phyloP scores from a whole-genome alignment of 305 asterid species.

The Fraxinus baroniana region DNA sequence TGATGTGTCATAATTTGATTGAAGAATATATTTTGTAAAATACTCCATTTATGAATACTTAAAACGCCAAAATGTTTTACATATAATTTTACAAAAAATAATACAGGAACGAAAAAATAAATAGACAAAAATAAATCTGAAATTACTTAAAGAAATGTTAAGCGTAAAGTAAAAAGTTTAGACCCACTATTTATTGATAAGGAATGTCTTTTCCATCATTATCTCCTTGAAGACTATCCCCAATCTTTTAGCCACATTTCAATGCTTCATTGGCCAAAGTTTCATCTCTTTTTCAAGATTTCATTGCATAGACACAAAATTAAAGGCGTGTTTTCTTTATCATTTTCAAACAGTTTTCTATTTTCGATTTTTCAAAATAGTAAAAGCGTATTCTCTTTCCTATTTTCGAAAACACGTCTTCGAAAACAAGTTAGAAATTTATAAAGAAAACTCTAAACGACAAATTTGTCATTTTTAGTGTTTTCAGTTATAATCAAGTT shows the following conservation, averaged over 20 bases:
- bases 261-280: conserved; percentile 27
- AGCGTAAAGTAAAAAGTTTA: background rate
- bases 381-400: no score
- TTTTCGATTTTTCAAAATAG: no score
- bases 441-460: no score
- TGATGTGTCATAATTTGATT: no score
- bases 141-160: background rate
- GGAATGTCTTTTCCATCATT: conserved; percentile 53
- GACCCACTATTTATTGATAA: conserved; percentile 28
- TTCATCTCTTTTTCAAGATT: conserved; percentile 34
- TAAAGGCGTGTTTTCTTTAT: no score
- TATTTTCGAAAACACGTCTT: no score
- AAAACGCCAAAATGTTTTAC: background rate
- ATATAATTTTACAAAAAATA: background rate
- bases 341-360: no score
- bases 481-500: no score
- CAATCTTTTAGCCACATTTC: conserved; percentile 44
- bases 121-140: background rate
- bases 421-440: no score
- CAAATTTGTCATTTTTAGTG: no score
- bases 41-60: no score
- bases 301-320: background rate
- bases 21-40: no score
- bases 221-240: conserved; percentile 35
- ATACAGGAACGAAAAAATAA: background rate